These are phyloP conservation scores for Magnusiomyces clavatus DNA, from an alignment of 1,139 yeast genomes.

Conservation along the genomic window DNA sequence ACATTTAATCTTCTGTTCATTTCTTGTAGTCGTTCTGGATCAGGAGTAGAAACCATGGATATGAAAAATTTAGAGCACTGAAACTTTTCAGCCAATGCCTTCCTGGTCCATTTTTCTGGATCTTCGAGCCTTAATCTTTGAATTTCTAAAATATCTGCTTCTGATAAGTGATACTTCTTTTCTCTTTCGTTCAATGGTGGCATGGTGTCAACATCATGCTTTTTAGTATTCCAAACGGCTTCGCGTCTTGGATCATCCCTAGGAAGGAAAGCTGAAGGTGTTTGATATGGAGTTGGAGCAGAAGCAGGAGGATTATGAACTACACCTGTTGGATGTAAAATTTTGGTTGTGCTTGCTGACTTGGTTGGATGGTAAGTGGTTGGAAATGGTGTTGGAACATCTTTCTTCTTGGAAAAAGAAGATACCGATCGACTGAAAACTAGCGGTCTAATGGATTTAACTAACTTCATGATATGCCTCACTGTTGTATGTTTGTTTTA, in stretches of 20 bases:
- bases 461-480: no score
- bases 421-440: conserved; percentile 7
- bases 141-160: conserved; percentile 55
- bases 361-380: conserved; percentile 36
- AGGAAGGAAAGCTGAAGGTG: conserved; percentile 73
- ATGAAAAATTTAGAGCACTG: conserved; percentile 48
- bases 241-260: conserved; percentile 46
- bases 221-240: conserved; percentile 26
- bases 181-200: conserved; percentile 33
- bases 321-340: conserved; percentile 34
- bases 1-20: conserved; percentile 39
- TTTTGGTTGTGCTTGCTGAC: conserved; percentile 36
- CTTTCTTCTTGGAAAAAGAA: conserved; percentile 14
- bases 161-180: conserved; percentile 53
- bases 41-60: conserved; percentile 43
- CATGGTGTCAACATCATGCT: conserved; percentile 27
- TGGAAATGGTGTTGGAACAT: conserved; percentile 29
- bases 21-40: conserved; percentile 34
- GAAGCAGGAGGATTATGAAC: conserved; percentile 37
- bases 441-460: no score
- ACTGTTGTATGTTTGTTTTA: no score
- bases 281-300: conserved; percentile 48
- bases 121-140: conserved; percentile 51
- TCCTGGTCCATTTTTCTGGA: conserved; percentile 60
- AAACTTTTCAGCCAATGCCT: conserved; percentile 58